Evolutionary conservation across 768 basidiomycete genomes (phyloP).

Genomic region (Mycena floridula): DNA sequence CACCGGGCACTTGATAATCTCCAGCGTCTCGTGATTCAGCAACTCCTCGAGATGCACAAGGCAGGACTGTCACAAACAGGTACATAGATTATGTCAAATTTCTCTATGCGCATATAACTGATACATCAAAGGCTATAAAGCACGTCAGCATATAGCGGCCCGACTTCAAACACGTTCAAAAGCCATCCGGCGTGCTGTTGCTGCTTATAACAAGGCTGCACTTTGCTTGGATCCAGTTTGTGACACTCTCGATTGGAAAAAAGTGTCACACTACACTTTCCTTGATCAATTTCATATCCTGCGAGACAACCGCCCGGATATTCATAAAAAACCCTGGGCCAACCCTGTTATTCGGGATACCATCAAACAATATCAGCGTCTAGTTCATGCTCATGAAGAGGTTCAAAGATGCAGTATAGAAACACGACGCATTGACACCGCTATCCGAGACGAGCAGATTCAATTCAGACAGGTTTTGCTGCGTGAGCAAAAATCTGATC

Average conservation of each 20-base stretch:
- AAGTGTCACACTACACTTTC: conserved; percentile 12
- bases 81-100: conserved; percentile 10
- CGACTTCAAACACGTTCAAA: conserved; percentile 21
- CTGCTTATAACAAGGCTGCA: conserved; percentile 24
- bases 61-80: conserved; percentile 29
- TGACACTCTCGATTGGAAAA: conserved; percentile 14
- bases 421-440: conserved; percentile 18
- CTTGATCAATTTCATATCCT: conserved; percentile 27
- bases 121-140: conserved; percentile 23
- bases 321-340: conserved; percentile 23
- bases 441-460: conserved; percentile 17
- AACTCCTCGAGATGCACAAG: conserved; percentile 31
- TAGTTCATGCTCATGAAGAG: conserved; percentile 25
- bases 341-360: conserved; percentile 14
- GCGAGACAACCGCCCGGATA: conserved; percentile 21
- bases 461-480: neutral
- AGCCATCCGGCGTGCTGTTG: conserved; percentile 25
- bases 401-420: conserved; percentile 24
- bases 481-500: neutral
- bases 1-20: conserved; percentile 23
- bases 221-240: conserved; percentile 10
- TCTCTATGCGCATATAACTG: conserved; percentile 1
- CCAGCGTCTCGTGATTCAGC: conserved; percentile 25
- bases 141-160: conserved; percentile 26
- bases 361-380: conserved; percentile 20